These are phyloP conservation scores for Eutrema yunnanense DNA, from an alignment of 345 rosid species.

Conservation along the genomic window DNA sequence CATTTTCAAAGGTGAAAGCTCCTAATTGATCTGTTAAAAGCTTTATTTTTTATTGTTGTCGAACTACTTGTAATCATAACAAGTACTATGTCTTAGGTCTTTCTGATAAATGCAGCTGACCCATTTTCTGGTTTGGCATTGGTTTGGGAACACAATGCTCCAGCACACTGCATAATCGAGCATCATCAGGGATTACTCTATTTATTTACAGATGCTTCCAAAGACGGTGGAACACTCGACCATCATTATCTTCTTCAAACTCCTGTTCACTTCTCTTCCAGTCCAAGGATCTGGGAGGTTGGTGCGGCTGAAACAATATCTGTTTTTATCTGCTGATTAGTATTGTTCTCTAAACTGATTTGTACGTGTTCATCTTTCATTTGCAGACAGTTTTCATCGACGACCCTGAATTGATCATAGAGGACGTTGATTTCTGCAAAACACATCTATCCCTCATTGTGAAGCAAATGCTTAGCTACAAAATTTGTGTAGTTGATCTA, in stretches of 20 bases:
- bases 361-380: background rate
- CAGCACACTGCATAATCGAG: slow-evolving; percentile 78
- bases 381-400: slow-evolving; percentile 57
- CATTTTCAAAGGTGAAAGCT: slow-evolving; percentile 64
- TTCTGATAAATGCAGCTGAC: slow-evolving; percentile 89
- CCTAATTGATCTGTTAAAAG: background rate
- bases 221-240: slow-evolving; percentile 49
- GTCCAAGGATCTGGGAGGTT: slow-evolving; percentile 81
- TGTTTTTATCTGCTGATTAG: background rate
- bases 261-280: slow-evolving; percentile 40
- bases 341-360: background rate
- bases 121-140: slow-evolving; percentile 70
- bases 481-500: slow-evolving; percentile 68
- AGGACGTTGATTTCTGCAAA: slow-evolving; percentile 87
- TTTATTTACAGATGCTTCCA: slow-evolving; percentile 78
- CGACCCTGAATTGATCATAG: slow-evolving; percentile 47
- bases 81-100: slow-evolving; percentile 66
- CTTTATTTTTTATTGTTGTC: background rate
- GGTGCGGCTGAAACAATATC: slow-evolving; percentile 18
- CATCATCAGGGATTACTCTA: slow-evolving; percentile 86
- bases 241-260: slow-evolving; percentile 77
- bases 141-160: slow-evolving; percentile 84
- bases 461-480: slow-evolving; percentile 47
- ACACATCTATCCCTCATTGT: slow-evolving; percentile 60
- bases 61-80: slow-evolving; percentile 11